These are phyloP conservation scores for Naematelia aurantialba DNA, from an alignment of 768 basidiomycete species.

Conservation along the genomic window DNA sequence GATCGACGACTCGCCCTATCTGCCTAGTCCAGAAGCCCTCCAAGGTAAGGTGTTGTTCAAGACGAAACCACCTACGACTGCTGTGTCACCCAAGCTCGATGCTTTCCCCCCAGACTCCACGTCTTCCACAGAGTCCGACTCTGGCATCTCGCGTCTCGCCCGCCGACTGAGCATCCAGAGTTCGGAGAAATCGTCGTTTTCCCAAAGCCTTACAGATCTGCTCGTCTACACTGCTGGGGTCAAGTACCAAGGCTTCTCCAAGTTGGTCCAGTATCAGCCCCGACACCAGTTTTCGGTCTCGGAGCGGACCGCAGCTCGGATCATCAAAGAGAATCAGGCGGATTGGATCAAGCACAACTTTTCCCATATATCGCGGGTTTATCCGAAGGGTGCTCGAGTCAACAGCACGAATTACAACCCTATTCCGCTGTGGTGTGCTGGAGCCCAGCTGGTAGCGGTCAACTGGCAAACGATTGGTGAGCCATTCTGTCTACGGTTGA, in stretches of 20 bases:
- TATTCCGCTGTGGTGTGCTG: conserved; percentile 82
- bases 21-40: conserved; percentile 83
- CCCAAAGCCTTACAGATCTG: conserved; percentile 64
- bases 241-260: conserved; percentile 85
- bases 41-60: conserved; percentile 78
- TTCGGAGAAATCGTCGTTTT: conserved; percentile 51
- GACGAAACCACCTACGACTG: conserved; percentile 52
- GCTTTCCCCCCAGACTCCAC: conserved; percentile 21
- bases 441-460: conserved; percentile 83
- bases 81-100: not conserved
- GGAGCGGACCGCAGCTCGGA: conserved; percentile 71
- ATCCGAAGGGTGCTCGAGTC: conserved; percentile 77
- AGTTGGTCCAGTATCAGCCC: conserved; percentile 75
- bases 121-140: conserved; percentile 34
- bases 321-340: conserved; percentile 58
- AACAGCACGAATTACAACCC: conserved; percentile 84
- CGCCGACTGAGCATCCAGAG: conserved; percentile 28
- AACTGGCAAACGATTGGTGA: conserved; percentile 97
- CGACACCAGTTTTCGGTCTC: conserved; percentile 92
- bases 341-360: conserved; percentile 78
- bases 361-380: conserved; percentile 75
- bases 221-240: conserved; percentile 94
- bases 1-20: conserved; percentile 51
- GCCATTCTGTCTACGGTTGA: conserved; percentile 33
- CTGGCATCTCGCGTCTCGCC: conserved; percentile 28